Evolutionary conservation across 2,329 filamentous ascomycete species (phyloP).

Genomic region (Sordariomycetes sp.): DNA sequence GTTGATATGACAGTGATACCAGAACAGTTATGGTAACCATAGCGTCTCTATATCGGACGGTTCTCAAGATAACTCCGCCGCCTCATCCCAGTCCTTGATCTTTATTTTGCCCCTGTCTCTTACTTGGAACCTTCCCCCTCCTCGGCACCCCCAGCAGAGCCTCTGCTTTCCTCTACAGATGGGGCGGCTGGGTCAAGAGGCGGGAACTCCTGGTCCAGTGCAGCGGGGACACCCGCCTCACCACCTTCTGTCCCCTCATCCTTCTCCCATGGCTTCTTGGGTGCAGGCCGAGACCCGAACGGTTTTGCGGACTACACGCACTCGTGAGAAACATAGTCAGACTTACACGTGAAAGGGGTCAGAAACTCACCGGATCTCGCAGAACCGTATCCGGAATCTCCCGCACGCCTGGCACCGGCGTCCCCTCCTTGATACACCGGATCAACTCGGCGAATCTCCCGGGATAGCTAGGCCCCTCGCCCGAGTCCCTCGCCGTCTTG

Average conservation of each 20-base stretch:
- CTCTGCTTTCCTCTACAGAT: not conserved
- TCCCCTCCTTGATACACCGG: conserved; percentile 70
- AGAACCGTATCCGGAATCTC: conserved; percentile 76
- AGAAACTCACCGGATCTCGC: conserved; percentile 51
- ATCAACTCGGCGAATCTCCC: conserved; percentile 78
- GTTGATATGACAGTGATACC: no score
- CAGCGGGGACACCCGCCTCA: conserved; percentile 22
- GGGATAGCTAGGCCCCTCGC: conserved; percentile 54
- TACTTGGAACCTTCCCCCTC: not conserved
- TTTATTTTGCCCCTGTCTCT: not conserved
- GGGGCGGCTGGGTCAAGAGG: conserved; percentile 12
- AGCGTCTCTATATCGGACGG: not conserved
- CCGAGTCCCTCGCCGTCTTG: conserved; percentile 16
- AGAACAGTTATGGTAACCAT: not conserved
- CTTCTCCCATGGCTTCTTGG: conserved; percentile 71
- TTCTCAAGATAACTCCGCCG: not conserved
- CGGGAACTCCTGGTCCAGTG: conserved; percentile 23
- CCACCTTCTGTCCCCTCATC: conserved; percentile 15
- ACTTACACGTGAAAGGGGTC: not conserved
- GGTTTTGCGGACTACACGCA: conserved; percentile 32
- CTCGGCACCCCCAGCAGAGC: not conserved
- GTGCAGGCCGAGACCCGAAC: conserved; percentile 33
- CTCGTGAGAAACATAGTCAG: not conserved
- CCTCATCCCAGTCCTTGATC: not conserved
- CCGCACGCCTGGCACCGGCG: conserved; percentile 76